phyloP scores from a whole-genome alignment of 2,329 filamentous ascomycete genomes.

The Ampelomyces quisqualis region DNA sequence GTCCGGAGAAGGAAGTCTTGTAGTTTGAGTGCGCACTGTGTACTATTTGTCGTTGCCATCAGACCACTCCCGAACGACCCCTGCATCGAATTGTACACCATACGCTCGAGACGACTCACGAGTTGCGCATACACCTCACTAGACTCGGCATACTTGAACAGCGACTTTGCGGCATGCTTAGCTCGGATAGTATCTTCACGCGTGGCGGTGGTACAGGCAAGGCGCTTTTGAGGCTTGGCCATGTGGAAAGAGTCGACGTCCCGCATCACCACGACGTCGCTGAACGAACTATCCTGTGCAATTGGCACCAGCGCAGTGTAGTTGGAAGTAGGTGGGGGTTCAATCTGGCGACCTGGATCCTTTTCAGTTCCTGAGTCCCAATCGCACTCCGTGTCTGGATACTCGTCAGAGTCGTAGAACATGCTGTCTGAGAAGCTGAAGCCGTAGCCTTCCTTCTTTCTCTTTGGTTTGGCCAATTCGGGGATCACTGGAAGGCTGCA shows the following conservation, averaged over 20 bases:
- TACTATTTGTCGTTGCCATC: slow-evolving; percentile 2
- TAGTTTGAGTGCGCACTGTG: slow-evolving; percentile 18
- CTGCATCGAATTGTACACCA: slow-evolving; percentile 15
- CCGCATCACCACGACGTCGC: slow-evolving; percentile 26
- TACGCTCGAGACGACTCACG: slow-evolving; percentile 24
- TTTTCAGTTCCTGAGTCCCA: slow-evolving; percentile 13
- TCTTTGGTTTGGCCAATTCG: slow-evolving; percentile 16
- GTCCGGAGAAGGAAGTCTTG: slow-evolving; percentile 17
- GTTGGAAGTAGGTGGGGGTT: slow-evolving; percentile 2
- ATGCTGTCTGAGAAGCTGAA: slow-evolving; percentile 27
- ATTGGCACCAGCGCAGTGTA: neutral
- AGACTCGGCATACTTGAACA: slow-evolving; percentile 24
- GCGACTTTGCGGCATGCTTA: slow-evolving; percentile 16
- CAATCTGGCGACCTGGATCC: neutral
- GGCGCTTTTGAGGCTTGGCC: slow-evolving; percentile 14
- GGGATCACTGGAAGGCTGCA: neutral
- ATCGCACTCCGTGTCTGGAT: slow-evolving; percentile 24
- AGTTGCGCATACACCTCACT: slow-evolving; percentile 17
- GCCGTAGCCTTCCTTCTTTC: slow-evolving; percentile 26
- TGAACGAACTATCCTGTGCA: slow-evolving; percentile 17
- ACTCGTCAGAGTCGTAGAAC: slow-evolving; percentile 26
- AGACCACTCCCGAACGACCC: neutral
- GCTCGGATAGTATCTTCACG: slow-evolving; percentile 21
- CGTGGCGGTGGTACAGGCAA: slow-evolving; percentile 28
- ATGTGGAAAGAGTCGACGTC: slow-evolving; percentile 22